Base-by-base conservation (phyloP, 345 rosid species). In the Pistacia vera region DNA sequence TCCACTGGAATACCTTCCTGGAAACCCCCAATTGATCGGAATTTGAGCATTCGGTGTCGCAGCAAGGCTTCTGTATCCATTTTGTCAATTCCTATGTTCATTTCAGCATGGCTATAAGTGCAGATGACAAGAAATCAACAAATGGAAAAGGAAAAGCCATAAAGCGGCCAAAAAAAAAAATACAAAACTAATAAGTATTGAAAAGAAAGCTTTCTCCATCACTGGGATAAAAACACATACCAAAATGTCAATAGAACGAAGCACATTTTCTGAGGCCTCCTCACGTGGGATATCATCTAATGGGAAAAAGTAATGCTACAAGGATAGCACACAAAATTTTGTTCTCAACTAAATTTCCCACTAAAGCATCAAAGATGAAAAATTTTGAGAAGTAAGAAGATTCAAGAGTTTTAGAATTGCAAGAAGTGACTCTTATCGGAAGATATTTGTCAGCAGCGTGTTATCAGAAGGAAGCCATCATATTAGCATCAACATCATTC, bases 21-120 rank as follows among this genome's bases (percentile, higher is more conserved):
- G 75, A 82, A 82, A 49, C 82, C 85, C 16, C 85, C 85, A 75
- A 78, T 79, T 22, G 72, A 56, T 55, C 75, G 64, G 55, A 66
- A 75, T 33, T 82, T 78, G 63, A 66, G 77, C 80, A n/a, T 75
- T 30, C 75, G 77, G 55, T 82, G 82, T 30, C 30, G 75, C 3
- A 78, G 66, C 63, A 75, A 56, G 65, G 56, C 79, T 64, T 81
- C 79, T 68, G 61, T 65, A 28, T 78, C 84, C 84, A 81, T 74
- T 17, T 74, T 41, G 36, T 55, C 67, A 81, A 68, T 71, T 81
- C 84, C 79, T 78, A 55, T 0, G 25, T 41, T 35, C 60, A 70
- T 63, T 68, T 18, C 35, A 70, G 60, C 55, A 63, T 16, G 59
- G 8, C 13, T 38, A 7, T 60, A 8, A 69, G 72, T 51, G 54